Conservation (phyloP, 805 yeast species). For the Dipodascus albidus region DNA sequence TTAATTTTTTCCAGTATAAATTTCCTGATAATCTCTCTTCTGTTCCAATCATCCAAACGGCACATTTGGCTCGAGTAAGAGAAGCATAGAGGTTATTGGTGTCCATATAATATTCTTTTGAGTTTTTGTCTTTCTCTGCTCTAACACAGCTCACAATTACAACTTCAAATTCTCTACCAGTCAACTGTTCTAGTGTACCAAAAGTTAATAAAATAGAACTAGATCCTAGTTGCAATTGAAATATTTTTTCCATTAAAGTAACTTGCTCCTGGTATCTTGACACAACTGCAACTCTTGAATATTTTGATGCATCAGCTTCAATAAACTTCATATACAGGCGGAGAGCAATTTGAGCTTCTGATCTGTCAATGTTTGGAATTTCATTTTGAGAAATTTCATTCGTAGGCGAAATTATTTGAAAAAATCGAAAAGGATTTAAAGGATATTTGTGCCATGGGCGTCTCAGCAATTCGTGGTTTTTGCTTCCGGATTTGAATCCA, state of each 20-base stretch:
- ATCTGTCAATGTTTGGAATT: not conserved
- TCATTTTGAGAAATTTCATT: not conserved
- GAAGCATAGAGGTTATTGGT: not conserved
- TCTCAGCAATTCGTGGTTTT: not conserved
- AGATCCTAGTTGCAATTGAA: not conserved
- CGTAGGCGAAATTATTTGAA: not conserved
- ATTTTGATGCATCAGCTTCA: not conserved
- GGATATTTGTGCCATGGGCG: not conserved
- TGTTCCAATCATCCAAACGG: not conserved
- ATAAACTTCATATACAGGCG: not conserved
- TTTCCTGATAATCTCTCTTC: not conserved
- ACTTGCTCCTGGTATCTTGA: not conserved
- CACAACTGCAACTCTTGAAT: not conserved
- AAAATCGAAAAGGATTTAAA: not conserved
- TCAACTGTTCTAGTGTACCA: not conserved
- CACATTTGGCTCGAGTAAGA: not conserved
- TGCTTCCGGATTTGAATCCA: not conserved
- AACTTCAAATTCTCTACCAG: not conserved
- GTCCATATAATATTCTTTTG: not conserved
- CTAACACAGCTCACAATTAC: not conserved
- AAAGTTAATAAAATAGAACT: not conserved
- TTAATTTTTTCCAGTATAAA: not conserved
- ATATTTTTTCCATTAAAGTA: no score
- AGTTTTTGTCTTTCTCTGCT: not conserved
- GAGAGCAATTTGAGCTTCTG: not conserved